Base-by-base conservation (phyloP, 2,329 filamentous ascomycete genomes). In the Fusarium sp. region DNA sequence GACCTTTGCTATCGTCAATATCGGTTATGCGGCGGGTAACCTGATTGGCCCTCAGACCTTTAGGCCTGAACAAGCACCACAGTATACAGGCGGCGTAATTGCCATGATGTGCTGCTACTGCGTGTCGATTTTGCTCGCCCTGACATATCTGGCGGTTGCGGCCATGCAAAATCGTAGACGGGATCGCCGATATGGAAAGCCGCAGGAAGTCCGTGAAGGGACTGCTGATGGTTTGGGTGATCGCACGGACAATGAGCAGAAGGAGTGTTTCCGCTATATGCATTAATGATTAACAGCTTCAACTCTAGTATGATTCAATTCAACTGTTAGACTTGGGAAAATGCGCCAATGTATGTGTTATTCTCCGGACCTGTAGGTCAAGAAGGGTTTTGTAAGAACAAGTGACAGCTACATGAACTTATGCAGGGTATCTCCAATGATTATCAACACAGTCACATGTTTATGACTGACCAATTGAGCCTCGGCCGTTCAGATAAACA, bases 1-100 rank as follows among this genome's bases (percentile, higher is more conserved):
- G 2, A 72, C 77, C 7, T 84, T 85, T 18, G 75, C 84, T 27
- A 77, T 83, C 23, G 77, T 84, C 11, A 84, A 85, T 66, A 75
- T 85, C 15, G 83, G 82, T 0, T 87, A 75, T 59, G 71, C 67
- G n/a, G 36, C 44, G 1, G 77, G 78, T n/a, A 82, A 82, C 59
- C 78, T 82, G 54, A 78, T 82, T 27, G 79, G 75, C 0, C 81
- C 81, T 0, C 74, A 79, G 58, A 79, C 80, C 15, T 83, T 82
- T 70, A 72, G 77, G 30, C 61, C 77, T 1, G 60, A 70, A 1
- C 78, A 82, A 44, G 75, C 77, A 0, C 81, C 77, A 0, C 59
- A 71, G 4, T 83, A 82, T 60, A 39, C 37, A 3, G 56, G 57
- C 7, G 52, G 50, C 40, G 27, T 36, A 6, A 50, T 56, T 36